phyloP scores from a whole-genome alignment of 202 grass and related monocot species.

The Bolboschoenoplectus hybrid region DNA sequence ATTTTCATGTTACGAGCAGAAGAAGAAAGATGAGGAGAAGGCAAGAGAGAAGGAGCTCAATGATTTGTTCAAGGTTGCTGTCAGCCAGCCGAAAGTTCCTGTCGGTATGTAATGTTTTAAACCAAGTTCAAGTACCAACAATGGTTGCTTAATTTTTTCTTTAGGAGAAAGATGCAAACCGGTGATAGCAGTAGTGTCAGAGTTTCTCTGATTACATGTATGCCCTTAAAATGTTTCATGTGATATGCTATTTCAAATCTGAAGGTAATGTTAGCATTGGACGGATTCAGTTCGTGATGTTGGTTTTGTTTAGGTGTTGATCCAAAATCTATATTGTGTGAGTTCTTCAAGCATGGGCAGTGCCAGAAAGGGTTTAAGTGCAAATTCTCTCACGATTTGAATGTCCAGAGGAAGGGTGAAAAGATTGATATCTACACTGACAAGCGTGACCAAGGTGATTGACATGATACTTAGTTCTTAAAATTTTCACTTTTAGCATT shows the following conservation, averaged over 20 bases:
- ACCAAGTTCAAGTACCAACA: slow-evolving; percentile 1
- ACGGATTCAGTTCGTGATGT: slow-evolving; percentile 35
- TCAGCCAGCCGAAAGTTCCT: slow-evolving; percentile 99
- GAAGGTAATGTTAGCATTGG: slow-evolving; percentile 23
- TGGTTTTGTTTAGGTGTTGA: slow-evolving; percentile 76
- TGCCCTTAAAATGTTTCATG: background rate
- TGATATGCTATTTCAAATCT: slow-evolving; percentile 15
- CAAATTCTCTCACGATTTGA: slow-evolving; percentile 96
- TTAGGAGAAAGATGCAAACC: slow-evolving; percentile 4
- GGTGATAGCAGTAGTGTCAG: background rate
- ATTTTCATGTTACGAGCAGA: slow-evolving; percentile 61
- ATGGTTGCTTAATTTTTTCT: slow-evolving; percentile 5
- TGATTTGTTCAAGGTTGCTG: slow-evolving; percentile 97
- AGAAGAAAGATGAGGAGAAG: slow-evolving; percentile 98
- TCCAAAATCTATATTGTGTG: slow-evolving; percentile 93
- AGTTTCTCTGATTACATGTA: background rate
- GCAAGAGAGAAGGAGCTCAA: slow-evolving; percentile 97
- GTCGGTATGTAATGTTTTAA: slow-evolving; percentile 61
- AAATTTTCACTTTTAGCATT: background rate
- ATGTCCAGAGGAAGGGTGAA: slow-evolving; percentile 98
- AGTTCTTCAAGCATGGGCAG: slow-evolving; percentile 95
- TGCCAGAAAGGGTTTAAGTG: slow-evolving; percentile 96
- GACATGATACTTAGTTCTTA: background rate
- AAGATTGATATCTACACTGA: slow-evolving; percentile 98
- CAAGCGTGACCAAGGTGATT: slow-evolving; percentile 79